Evolutionary conservation across 352 stramenopile species (phyloP).

Genomic region (Albugo candida): DNA sequence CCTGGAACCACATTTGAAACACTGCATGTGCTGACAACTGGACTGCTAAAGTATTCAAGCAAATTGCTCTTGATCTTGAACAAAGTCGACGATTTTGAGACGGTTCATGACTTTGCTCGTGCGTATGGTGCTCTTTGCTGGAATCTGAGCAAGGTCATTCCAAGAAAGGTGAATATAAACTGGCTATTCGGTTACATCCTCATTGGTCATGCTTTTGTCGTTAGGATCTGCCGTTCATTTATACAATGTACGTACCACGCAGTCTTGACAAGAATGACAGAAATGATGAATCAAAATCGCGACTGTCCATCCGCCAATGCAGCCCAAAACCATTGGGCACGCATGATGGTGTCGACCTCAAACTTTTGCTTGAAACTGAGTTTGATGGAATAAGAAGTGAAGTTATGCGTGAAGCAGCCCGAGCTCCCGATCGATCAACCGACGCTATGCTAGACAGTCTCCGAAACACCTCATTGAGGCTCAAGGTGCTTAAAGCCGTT

Average conservation of each 20-base stretch:
- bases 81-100: conserved; percentile 78
- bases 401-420: conserved; percentile 66
- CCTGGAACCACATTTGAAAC: conserved; percentile 77
- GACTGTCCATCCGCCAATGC: neutral
- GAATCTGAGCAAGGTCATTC: conserved; percentile 79
- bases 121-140: conserved; percentile 74
- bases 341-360: conserved; percentile 17
- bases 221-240: conserved; percentile 68
- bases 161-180: conserved; percentile 26
- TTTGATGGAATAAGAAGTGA: conserved; percentile 72
- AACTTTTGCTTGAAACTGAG: conserved; percentile 63
- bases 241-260: conserved; percentile 75
- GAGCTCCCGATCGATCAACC: conserved; percentile 57
- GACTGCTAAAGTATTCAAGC: conserved; percentile 46
- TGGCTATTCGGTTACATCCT: neutral
- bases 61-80: conserved; percentile 76
- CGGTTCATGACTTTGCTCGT: conserved; percentile 71
- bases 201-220: neutral
- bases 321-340: neutral
- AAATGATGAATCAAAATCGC: neutral
- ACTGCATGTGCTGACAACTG: conserved; percentile 68
- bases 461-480: conserved; percentile 45
- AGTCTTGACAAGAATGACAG: conserved; percentile 16
- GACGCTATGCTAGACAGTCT: conserved; percentile 70
- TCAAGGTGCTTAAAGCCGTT: conserved; percentile 18